Conservation (phyloP, 164 flowering plant genomes). For the Vitis labrusca region DNA sequence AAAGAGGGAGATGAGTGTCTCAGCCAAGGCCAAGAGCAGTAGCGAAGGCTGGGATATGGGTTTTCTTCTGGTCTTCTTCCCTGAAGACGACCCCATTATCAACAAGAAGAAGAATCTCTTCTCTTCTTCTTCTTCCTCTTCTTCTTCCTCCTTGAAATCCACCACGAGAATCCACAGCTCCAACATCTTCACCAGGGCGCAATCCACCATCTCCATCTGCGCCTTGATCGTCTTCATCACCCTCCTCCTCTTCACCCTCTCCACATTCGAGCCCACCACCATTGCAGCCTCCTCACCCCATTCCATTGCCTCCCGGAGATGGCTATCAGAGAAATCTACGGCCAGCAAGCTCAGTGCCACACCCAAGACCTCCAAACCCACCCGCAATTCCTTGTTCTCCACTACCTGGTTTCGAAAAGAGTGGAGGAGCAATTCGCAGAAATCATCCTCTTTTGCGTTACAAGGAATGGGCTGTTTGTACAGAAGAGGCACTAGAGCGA, state of each 20-base stretch:
- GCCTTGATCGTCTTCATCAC: constrained; percentile 58
- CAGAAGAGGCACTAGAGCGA: constrained; percentile 59
- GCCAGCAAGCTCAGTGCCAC: background rate
- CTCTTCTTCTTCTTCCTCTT: constrained; percentile 11
- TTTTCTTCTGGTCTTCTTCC: constrained; percentile 63
- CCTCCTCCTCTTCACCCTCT: constrained; percentile 75
- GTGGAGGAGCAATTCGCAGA: constrained; percentile 1
- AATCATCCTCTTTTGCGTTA: constrained; percentile 34
- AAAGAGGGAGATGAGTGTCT: constrained; percentile 25
- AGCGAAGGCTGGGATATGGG: constrained; percentile 50
- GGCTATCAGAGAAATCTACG: constrained; percentile 21
- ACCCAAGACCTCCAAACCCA: background rate
- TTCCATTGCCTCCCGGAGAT: constrained; percentile 25
- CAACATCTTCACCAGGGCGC: constrained; percentile 53
- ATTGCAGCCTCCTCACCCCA: constrained; percentile 1
- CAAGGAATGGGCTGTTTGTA: constrained; percentile 78
- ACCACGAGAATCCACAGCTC: constrained; percentile 14
- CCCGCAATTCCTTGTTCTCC: background rate
- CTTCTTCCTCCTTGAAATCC: background rate
- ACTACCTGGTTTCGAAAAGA: background rate
- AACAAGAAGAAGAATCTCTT: constrained; percentile 24
- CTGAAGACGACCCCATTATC: constrained; percentile 35
- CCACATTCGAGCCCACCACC: constrained; percentile 52
- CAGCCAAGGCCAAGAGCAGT: constrained; percentile 22
- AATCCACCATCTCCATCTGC: constrained; percentile 73